phyloP scores from a whole-genome alignment of 768 basidiomycete genomes.

The Polyporus arcularius region DNA sequence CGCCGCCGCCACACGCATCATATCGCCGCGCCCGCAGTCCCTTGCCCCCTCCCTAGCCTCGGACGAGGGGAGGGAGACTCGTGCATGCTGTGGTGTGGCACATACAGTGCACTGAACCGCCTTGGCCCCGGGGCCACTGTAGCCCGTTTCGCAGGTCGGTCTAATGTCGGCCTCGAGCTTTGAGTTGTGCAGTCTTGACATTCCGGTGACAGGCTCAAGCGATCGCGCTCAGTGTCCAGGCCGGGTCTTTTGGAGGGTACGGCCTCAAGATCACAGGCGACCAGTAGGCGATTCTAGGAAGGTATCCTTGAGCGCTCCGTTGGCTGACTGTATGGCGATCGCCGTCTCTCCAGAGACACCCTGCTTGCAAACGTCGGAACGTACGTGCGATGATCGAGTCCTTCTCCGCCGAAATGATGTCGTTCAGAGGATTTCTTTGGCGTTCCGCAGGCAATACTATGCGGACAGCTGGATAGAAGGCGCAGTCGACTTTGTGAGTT shows the following conservation, averaged over 20 bases:
- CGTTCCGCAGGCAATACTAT: conserved; percentile 20
- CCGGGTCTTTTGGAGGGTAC: conserved; percentile 20
- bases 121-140: background rate
- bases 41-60: background rate
- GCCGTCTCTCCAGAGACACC: conserved; percentile 16
- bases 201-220: conserved; percentile 20
- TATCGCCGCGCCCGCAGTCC: no score
- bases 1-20: background rate
- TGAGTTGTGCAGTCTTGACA: background rate
- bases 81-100: background rate
- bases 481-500: conserved; percentile 26
- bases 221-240: conserved; percentile 25
- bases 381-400: background rate
- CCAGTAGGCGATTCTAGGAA: conserved; percentile 5
- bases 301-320: background rate
- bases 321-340: background rate
- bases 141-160: conserved; percentile 20
- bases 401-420: background rate
- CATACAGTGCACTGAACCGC: no score
- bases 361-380: conserved; percentile 7
- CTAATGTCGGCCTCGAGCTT: background rate
- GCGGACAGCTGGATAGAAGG: conserved; percentile 27
- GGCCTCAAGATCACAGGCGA: conserved; percentile 24
- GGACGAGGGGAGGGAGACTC: no score
- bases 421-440: no score